Evolutionary conservation across 2,329 filamentous ascomycete genomes (phyloP).

Genomic region (Septoria linicola): DNA sequence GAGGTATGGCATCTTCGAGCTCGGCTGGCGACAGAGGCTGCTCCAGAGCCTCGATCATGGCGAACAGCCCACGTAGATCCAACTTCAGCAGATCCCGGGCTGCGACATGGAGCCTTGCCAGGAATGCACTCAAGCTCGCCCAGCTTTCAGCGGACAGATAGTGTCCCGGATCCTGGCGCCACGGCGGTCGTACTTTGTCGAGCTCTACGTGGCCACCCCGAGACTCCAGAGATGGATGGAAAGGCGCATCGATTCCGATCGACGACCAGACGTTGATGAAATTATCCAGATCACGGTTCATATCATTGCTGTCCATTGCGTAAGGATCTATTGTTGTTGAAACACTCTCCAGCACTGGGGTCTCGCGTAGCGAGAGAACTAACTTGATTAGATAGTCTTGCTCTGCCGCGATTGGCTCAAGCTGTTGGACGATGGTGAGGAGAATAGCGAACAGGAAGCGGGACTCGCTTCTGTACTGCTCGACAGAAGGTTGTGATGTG

Average conservation of each 20-base stretch:
- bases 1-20: background rate
- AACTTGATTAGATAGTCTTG: background rate
- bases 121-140: background rate
- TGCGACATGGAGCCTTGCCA: background rate
- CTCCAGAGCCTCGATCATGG: slow-evolving; percentile 6
- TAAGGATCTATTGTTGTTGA: background rate
- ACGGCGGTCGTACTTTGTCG: too few relatives aligned
- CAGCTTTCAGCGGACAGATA: background rate
- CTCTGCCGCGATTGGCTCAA: background rate
- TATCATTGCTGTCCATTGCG: background rate
- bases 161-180: background rate
- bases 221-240: background rate
- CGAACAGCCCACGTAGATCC: background rate
- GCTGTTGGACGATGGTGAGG: background rate
- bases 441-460: background rate
- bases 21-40: background rate
- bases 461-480: slow-evolving; percentile 2
- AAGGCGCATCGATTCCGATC: background rate
- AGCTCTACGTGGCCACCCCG: background rate
- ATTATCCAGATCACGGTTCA: background rate
- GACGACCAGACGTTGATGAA: background rate
- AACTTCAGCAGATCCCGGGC: background rate
- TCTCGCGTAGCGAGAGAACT: background rate
- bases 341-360: background rate
- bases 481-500: background rate